Percentiles rank a stretch among this genome's conserved stretches.
These are phyloP conservation scores for Trichosporon asahii DNA, from an alignment of 1,284 basidiomycete genomes.

Conservation along the genomic window DNA sequence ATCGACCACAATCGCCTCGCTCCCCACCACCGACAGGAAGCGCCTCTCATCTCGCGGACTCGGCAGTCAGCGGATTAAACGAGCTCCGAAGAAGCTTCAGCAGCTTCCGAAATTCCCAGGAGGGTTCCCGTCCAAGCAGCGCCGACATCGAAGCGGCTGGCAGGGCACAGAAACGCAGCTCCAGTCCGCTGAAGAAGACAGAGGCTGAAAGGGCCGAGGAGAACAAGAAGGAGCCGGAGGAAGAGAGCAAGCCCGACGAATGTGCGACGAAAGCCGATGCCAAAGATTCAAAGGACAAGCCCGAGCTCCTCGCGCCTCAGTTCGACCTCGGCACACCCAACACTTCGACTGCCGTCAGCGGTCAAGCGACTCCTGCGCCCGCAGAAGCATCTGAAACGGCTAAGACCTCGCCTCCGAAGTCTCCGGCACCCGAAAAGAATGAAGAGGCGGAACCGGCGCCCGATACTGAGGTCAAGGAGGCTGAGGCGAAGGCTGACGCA, in stretches of 20 bases:
- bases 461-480: background rate
- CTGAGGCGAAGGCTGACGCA: background rate
- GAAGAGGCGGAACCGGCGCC: background rate
- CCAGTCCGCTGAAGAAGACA: background rate
- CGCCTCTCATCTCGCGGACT: constrained; percentile 36
- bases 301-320: background rate
- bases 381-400: background rate
- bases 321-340: background rate
- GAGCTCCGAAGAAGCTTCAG: constrained; percentile 26
- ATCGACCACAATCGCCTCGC: constrained; percentile 3
- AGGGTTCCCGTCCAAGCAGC: constrained; percentile 10
- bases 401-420: background rate
- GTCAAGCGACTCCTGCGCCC: background rate
- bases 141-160: constrained; percentile 5
- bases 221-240: background rate
- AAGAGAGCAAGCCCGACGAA: background rate
- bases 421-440: background rate
- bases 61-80: constrained; percentile 38
- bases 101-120: constrained; percentile 18
- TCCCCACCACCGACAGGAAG: background rate
- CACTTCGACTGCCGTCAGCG: constrained; percentile 4
- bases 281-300: background rate
- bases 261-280: background rate
- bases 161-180: background rate
- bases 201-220: background rate